Evolutionary conservation across 1,284 basidiomycete species (phyloP).

Genomic region (Cryptococcus deneoformans): DNA sequence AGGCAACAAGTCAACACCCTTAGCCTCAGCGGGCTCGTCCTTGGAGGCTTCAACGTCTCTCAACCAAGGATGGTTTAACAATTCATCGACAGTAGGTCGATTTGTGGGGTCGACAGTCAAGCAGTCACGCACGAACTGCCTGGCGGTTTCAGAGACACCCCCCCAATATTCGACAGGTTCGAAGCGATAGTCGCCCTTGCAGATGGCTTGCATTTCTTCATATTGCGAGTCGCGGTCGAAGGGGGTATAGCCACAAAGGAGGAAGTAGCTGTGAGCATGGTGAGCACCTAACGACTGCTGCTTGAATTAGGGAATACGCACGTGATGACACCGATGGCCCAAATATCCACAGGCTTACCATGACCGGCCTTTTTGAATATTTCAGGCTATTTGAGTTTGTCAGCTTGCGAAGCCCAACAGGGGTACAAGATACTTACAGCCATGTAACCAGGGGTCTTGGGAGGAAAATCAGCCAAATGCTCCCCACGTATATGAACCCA

Average conservation of each 20-base stretch:
- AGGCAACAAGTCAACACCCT: constrained; percentile 77
- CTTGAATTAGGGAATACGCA: constrained; percentile 3
- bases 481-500: not conserved
- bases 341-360: constrained; percentile 92
- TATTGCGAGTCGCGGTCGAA: constrained; percentile 88
- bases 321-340: constrained; percentile 96
- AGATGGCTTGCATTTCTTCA: constrained; percentile 89
- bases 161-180: constrained; percentile 87
- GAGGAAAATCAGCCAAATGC: not conserved
- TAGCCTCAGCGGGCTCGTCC: constrained; percentile 55
- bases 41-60: constrained; percentile 50
- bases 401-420: not conserved
- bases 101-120: constrained; percentile 75
- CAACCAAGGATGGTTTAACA: constrained; percentile 78
- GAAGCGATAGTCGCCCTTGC: constrained; percentile 86
- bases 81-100: constrained; percentile 71
- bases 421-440: constrained; percentile 52
- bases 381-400: constrained; percentile 59
- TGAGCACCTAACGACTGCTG: not conserved
- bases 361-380: constrained; percentile 97
- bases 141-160: constrained; percentile 75
- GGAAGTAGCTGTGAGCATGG: constrained; percentile 62
- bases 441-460: constrained; percentile 66
- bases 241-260: constrained; percentile 90
- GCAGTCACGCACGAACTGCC: constrained; percentile 74